Evolutionary conservation across 1,284 basidiomycete species (phyloP), one percentile per base, ranked within the genome.

Genomic region (Exobasidium rhododendri): DNA sequence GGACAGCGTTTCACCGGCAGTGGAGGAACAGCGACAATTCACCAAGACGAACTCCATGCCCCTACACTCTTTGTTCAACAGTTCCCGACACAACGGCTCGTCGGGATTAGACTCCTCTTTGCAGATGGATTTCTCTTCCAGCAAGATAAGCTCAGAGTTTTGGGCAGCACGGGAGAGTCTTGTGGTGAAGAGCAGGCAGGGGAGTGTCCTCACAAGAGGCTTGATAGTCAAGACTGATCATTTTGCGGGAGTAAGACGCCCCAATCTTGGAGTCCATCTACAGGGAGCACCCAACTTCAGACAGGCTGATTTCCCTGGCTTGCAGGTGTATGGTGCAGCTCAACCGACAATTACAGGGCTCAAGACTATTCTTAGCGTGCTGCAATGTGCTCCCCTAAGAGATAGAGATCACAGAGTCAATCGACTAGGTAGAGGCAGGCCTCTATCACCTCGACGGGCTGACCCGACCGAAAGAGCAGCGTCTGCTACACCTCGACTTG

Each of bases 241-340:
- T 77, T 64, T 69, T 54, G 65, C 65, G 5, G 68, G 69, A 53
- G 43, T 47, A 11, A 52, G 30, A 7, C 17, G 57, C 17, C 83
- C 93, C 51, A 90, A 94, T 77, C 85, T 96, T n/a, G 91, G 93
- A 73, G 84, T 97, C 44, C 92, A 90, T 65, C 85, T 99, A 2
- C 82, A 83, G 77, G 96, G 96, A 40, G 94, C 94, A 22, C 94
- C 94, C 2, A 97, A 97, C 82, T 97, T 98, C 78, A 85, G 96
- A 64, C 87, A 90, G 46, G 77, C 77, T 10, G 74, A 73, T 43
- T 52, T 88, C 89, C 24, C 68, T 7, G 52, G 52, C 2, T 70
- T 79, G 43, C 77, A 76, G 24, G 79, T 80, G 24, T 80, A 77
- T 44, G 75, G 79, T 45, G 70, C 73, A 5, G 96, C 96, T 1